A percentile compares a stretch with the other conserved stretches of the same genome.
phyloP scores from a whole-genome alignment of 768 basidiomycete species.

The Tubosaeta brunneosetosa region DNA sequence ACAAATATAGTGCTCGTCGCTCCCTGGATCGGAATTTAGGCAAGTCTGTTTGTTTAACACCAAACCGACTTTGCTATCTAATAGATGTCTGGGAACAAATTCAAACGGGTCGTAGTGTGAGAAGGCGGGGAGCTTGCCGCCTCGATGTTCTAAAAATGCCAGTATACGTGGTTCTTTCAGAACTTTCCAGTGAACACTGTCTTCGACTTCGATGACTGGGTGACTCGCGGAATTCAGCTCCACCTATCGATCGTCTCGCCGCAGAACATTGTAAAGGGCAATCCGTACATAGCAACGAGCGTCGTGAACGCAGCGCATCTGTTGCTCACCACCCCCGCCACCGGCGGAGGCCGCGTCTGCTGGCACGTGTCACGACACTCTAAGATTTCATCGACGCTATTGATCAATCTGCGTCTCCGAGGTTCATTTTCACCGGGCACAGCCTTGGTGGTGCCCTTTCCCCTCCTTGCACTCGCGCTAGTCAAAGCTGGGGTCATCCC shows the following conservation, averaged over 20 bases:
- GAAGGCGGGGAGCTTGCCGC: background rate
- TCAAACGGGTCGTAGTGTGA: background rate
- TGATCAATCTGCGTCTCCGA: background rate
- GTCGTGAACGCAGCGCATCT: background rate
- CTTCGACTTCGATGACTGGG: conserved; percentile 3
- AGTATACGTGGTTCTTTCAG: background rate
- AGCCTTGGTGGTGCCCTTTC: conserved; percentile 2
- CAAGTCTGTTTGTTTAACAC: background rate
- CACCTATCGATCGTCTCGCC: background rate
- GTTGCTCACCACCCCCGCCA: background rate
- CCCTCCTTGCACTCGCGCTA: conserved; percentile 6
- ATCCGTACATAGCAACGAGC: conserved; percentile 2
- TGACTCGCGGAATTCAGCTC: background rate
- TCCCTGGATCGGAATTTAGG: background rate
- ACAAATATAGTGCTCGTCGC: background rate
- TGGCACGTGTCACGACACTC: background rate
- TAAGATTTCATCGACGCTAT: background rate
- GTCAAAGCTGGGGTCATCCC: background rate
- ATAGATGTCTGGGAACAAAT: background rate
- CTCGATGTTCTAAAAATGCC: background rate
- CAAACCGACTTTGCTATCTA: background rate
- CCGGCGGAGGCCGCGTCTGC: background rate
- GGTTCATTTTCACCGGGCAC: conserved; percentile 4
- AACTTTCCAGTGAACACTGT: conserved; percentile 4
- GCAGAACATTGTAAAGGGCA: background rate